phyloP scores from a whole-genome alignment of 805 yeast genomes.

The Pichia scutulata region DNA sequence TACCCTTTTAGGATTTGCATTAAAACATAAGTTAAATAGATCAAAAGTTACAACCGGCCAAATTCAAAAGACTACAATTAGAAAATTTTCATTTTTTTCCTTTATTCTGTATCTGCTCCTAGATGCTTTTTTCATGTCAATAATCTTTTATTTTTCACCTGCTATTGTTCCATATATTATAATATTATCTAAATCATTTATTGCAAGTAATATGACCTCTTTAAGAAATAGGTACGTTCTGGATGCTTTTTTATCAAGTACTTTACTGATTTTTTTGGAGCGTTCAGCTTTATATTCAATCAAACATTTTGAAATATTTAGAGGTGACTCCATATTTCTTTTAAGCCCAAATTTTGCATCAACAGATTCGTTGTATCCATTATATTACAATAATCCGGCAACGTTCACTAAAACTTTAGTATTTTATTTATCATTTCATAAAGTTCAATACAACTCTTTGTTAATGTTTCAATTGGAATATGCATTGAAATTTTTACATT shows the following conservation, averaged over 20 bases:
- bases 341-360: slow-evolving; percentile 4
- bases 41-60: slow-evolving; percentile 5
- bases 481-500: slow-evolving; percentile 21
- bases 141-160: slow-evolving; percentile 18
- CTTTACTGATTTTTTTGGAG: slow-evolving; percentile 17
- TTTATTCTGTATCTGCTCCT: slow-evolving; percentile 10
- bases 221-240: slow-evolving; percentile 20
- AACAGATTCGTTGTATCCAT: slow-evolving; percentile 6
- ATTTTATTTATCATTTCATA: slow-evolving; percentile 17
- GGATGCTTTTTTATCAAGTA: slow-evolving; percentile 24
- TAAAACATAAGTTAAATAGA: slow-evolving; percentile 21
- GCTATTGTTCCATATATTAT: slow-evolving; percentile 21
- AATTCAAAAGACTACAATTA: neutral
- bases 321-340: slow-evolving; percentile 7
- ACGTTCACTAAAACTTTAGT: slow-evolving; percentile 12
- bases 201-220: slow-evolving; percentile 29
- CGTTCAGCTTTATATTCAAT: slow-evolving; percentile 7
- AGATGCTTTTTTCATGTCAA: slow-evolving; percentile 16
- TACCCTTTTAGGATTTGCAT: slow-evolving; percentile 21
- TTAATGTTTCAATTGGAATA: slow-evolving; percentile 21
- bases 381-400: slow-evolving; percentile 4
- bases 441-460: slow-evolving; percentile 11
- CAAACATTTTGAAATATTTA: slow-evolving; percentile 9
- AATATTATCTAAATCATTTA: slow-evolving; percentile 26
- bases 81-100: slow-evolving; percentile 6